Percentiles rank a stretch among this genome's conserved stretches.
phyloP scores from a whole-genome alignment of 2,329 filamentous ascomycete genomes.

The Talaromyces sp. region DNA sequence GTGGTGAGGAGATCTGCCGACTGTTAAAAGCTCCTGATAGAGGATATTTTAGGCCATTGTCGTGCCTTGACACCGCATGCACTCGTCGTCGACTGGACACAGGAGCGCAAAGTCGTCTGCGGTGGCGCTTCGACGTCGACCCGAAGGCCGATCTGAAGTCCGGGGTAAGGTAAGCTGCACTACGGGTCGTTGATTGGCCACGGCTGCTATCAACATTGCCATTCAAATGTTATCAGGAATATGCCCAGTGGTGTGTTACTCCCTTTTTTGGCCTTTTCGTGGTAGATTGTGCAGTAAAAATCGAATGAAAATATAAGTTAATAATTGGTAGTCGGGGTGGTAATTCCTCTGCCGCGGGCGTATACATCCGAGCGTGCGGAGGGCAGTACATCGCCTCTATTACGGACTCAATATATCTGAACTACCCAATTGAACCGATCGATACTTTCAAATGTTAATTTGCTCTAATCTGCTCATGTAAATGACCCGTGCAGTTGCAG shows the following conservation, averaged over 20 bases:
- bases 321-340: too few relatives aligned
- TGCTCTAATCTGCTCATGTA: not conserved
- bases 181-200: not conserved
- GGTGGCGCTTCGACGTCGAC: not conserved
- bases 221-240: too few relatives aligned
- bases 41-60: not conserved
- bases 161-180: not conserved
- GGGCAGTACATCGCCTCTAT: too few relatives aligned
- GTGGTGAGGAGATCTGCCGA: not conserved
- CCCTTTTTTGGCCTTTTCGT: too few relatives aligned
- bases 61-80: not conserved
- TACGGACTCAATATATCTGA: too few relatives aligned
- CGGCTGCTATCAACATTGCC: not conserved
- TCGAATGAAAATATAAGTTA: too few relatives aligned
- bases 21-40: not conserved
- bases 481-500: not conserved
- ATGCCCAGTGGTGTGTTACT: too few relatives aligned
- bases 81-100: not conserved
- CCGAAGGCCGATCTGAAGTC: not conserved
- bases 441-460: too few relatives aligned
- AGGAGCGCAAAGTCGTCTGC: not conserved
- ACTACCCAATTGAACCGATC: too few relatives aligned
- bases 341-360: too few relatives aligned
- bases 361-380: too few relatives aligned
- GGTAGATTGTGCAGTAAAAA: too few relatives aligned